These are phyloP conservation scores for Gloeophyllum trabeum DNA, from an alignment of 768 basidiomycete species.

Conservation along the genomic window DNA sequence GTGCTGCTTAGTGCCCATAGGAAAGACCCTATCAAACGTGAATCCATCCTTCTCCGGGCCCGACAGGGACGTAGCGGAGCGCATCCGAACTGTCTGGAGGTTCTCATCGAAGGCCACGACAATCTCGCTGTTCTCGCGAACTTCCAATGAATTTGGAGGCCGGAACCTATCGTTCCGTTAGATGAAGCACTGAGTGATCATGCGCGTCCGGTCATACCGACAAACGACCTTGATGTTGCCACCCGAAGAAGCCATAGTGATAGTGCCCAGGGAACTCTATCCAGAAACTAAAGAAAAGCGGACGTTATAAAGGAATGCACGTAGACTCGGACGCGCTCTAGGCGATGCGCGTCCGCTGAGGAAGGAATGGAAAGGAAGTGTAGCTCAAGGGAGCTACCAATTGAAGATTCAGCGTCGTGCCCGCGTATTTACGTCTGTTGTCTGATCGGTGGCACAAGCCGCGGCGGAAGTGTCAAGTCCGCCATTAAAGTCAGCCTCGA, in stretches of 20 bases:
- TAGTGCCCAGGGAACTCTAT: no score
- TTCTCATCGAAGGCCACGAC: conserved; percentile 86
- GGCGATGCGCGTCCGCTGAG: no score
- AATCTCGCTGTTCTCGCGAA: conserved; percentile 78
- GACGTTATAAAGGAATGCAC: no score
- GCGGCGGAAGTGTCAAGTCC: no score
- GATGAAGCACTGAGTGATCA: no score
- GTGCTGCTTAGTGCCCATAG: conserved; percentile 79
- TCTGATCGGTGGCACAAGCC: no score
- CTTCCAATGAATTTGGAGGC: conserved; percentile 86
- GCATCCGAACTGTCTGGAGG: conserved; percentile 74
- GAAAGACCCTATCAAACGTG: conserved; percentile 94
- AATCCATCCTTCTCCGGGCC: conserved; percentile 97
- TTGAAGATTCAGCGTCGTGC: no score
- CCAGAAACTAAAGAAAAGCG: no score
- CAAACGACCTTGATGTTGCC: conserved; percentile 95
- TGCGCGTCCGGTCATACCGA: conserved; percentile 57
- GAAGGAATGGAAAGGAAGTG: conserved; percentile 56
- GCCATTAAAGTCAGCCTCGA: no score
- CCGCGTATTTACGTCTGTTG: no score
- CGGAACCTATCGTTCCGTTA: conserved; percentile 65
- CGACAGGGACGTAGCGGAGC: conserved; percentile 50
- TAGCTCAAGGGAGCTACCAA: no score
- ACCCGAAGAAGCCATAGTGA: neutral
- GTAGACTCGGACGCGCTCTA: no score